Conservation (phyloP, 1,284 basidiomycete species). For the Leccinum variabile region DNA sequence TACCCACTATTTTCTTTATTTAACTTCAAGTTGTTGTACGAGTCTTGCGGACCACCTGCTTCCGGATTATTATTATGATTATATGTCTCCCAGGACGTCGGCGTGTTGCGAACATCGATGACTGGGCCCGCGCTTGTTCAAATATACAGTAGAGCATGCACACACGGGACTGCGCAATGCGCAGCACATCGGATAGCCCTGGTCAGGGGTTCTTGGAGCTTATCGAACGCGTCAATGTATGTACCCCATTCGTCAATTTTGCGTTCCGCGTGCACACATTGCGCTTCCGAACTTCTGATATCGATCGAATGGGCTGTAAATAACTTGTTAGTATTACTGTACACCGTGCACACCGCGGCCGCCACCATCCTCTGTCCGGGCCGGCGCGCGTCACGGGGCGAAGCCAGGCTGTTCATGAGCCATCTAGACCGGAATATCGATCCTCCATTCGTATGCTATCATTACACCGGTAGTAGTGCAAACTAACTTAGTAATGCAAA, state of each 20-base stretch:
- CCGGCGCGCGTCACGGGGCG: background rate
- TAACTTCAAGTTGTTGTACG: conserved; percentile 1
- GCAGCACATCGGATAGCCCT: background rate
- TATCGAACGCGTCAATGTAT: background rate
- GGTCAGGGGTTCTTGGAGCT: background rate
- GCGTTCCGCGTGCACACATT: background rate
- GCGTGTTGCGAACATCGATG: background rate
- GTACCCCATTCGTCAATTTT: background rate
- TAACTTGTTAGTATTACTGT: too few relatives aligned
- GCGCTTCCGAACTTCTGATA: background rate
- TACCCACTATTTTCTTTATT: conserved; percentile 1
- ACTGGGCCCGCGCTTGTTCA: background rate
- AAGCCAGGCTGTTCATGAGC: background rate
- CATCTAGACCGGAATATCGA: too few relatives aligned
- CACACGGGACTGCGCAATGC: background rate
- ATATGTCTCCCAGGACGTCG: background rate
- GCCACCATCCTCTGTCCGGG: background rate
- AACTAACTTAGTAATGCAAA: too few relatives aligned
- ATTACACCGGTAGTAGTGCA: too few relatives aligned
- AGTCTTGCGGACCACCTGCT: background rate
- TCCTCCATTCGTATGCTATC: too few relatives aligned
- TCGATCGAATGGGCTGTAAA: background rate
- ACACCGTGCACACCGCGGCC: background rate
- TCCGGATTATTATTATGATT: background rate
- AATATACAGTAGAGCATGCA: background rate